Conservation (phyloP, 208 protist species). For the Acanthamoeba triangularis region DNA sequence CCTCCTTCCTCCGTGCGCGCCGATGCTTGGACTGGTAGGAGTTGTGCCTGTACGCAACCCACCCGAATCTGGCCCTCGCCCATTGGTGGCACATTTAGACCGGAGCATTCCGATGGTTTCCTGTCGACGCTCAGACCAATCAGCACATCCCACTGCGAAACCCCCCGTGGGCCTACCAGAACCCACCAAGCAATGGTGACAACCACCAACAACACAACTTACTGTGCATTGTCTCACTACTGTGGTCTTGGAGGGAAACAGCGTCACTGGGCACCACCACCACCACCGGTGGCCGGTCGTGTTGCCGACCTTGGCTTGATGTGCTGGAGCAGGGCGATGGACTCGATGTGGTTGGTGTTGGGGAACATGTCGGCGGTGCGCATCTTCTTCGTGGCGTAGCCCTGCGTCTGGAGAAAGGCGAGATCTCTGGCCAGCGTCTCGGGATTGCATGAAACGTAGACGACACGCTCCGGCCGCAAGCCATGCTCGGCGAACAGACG, state of each 20-base stretch:
- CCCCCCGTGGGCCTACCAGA: not conserved
- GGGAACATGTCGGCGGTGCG: slow-evolving; percentile 64
- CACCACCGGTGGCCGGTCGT: too few relatives aligned
- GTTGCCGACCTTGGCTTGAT: not conserved
- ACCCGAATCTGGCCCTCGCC: not conserved
- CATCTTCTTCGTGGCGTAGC: not conserved
- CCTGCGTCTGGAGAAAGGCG: not conserved
- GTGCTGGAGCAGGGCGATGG: slow-evolving; percentile 23
- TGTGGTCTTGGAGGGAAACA: too few relatives aligned
- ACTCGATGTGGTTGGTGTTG: slow-evolving; percentile 66
- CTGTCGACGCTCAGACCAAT: not conserved
- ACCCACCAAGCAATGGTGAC: not conserved
- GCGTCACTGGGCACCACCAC: too few relatives aligned
- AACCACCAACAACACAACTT: too few relatives aligned
- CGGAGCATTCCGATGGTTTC: not conserved
- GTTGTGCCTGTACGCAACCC: too few relatives aligned
- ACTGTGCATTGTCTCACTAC: too few relatives aligned
- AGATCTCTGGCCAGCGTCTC: slow-evolving; percentile 28
- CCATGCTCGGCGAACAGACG: not conserved
- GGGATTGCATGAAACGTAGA: slow-evolving; percentile 59
- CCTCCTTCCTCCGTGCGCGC: not conserved
- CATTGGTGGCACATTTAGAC: not conserved
- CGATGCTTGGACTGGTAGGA: not conserved
- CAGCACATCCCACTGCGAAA: not conserved
- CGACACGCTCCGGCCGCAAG: not conserved